Percentiles rank a stretch among this genome's conserved stretches.
Evolutionary conservation across 805 yeast genomes (phyloP).

Genomic region (Kuraishia molischiana): DNA sequence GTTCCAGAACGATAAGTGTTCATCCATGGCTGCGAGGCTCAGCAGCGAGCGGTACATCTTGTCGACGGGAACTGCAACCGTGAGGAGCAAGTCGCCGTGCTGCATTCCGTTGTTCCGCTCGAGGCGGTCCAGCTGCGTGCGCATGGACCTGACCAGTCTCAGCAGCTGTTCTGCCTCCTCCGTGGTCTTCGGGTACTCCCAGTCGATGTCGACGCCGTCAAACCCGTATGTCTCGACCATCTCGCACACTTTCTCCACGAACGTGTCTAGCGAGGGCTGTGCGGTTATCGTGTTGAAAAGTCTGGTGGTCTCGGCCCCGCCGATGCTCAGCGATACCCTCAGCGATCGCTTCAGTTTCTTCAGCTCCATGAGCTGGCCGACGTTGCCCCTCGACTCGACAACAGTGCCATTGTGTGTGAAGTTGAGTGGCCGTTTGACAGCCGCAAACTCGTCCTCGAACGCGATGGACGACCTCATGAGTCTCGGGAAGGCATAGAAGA

Average conservation of each 20-base stretch:
- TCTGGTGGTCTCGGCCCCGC: slow-evolving; percentile 58
- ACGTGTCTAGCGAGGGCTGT: slow-evolving; percentile 23
- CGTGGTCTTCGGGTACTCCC: slow-evolving; percentile 71
- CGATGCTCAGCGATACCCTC: slow-evolving; percentile 64
- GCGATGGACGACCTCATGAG: slow-evolving; percentile 39
- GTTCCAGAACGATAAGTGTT: slow-evolving; percentile 61
- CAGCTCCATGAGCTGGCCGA: slow-evolving; percentile 20
- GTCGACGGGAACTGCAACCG: slow-evolving; percentile 74
- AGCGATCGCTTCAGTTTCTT: slow-evolving; percentile 22
- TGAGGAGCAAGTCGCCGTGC: slow-evolving; percentile 30
- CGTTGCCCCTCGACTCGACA: slow-evolving; percentile 10
- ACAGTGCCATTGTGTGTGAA: not conserved
- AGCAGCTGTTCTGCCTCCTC: slow-evolving; percentile 36
- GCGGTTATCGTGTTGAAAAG: slow-evolving; percentile 23
- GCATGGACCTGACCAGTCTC: slow-evolving; percentile 24
- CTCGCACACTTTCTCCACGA: slow-evolving; percentile 38
- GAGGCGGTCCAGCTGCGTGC: slow-evolving; percentile 20
- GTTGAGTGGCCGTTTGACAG: not conserved
- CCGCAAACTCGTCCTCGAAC: slow-evolving; percentile 61
- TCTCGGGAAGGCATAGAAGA: slow-evolving; percentile 70
- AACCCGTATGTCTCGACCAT: slow-evolving; percentile 48
- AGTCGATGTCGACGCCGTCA: slow-evolving; percentile 90
- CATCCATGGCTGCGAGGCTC: slow-evolving; percentile 44
- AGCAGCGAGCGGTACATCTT: slow-evolving; percentile 31
- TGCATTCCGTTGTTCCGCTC: slow-evolving; percentile 17